Conservation (phyloP, 2,329 filamentous ascomycete genomes). For the Botrytis sinoallii region DNA sequence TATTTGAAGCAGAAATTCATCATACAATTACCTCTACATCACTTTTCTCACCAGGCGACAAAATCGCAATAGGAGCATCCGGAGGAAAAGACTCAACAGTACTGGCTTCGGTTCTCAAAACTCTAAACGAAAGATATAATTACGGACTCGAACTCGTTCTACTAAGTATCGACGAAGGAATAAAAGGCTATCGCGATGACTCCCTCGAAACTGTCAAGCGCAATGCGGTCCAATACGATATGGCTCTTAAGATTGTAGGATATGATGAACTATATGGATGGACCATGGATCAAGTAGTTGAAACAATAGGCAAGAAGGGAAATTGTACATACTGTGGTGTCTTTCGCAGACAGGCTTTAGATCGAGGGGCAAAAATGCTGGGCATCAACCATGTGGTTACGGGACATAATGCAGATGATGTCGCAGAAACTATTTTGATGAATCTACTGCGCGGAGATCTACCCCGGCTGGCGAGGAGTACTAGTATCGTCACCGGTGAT, state of each 20-base stretch:
- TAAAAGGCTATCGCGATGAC: constrained; percentile 95
- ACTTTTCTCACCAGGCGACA: constrained; percentile 82
- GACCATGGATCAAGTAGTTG: constrained; percentile 99
- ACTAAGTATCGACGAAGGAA: constrained; percentile 93
- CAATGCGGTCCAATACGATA: constrained; percentile 85
- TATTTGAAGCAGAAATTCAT: constrained; percentile 93
- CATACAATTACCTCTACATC: constrained; percentile 79
- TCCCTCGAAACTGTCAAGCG: constrained; percentile 94
- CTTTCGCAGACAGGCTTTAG: constrained; percentile 88
- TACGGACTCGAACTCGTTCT: constrained; percentile 85
- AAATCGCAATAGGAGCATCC: constrained; percentile 89
- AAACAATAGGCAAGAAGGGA: constrained; percentile 93
- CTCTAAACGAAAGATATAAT: constrained; percentile 81
- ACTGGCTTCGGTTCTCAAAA: constrained; percentile 89
- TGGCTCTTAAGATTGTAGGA: constrained; percentile 87
- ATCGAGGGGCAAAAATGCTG: constrained; percentile 83
- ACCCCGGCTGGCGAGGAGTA: constrained; percentile 80
- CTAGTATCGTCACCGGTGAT: constrained; percentile 80
- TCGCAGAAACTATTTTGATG: constrained; percentile 97
- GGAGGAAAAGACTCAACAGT: constrained; percentile 98
- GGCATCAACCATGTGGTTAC: constrained; percentile 92
- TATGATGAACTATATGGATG: constrained; percentile 95
- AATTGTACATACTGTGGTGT: constrained; percentile 99
- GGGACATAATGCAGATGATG: constrained; percentile 95
- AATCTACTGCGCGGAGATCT: constrained; percentile 89